Evolutionary conservation across 2,329 filamentous ascomycete species (phyloP).

Genomic region (Mariannaea elegans): DNA sequence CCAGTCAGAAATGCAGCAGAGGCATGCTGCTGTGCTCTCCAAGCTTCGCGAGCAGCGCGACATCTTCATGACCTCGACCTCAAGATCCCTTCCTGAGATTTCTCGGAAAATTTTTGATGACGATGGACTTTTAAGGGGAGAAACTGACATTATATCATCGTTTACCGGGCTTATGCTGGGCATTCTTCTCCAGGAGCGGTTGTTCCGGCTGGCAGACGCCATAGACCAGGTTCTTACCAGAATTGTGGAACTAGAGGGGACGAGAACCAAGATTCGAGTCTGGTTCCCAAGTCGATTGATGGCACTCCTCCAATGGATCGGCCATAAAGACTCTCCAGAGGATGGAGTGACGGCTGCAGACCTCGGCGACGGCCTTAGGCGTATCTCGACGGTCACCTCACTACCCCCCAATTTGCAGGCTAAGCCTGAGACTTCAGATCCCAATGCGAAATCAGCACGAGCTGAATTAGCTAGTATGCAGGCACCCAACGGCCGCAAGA

Average conservation of each 20-base stretch:
- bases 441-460: conserved; percentile 2
- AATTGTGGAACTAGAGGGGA: conserved; percentile 11
- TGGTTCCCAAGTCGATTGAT: conserved; percentile 9
- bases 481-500: conserved; percentile 15
- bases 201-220: neutral
- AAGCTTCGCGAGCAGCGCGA: conserved; percentile 4
- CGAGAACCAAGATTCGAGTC: neutral
- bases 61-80: conserved; percentile 2
- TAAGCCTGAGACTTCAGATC: neutral
- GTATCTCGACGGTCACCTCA: conserved; percentile 10
- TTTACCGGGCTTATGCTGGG: conserved; percentile 9
- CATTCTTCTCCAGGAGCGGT: conserved; percentile 14
- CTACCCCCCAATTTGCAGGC: neutral
- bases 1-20: conserved; percentile 11
- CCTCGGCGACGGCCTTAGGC: conserved; percentile 14
- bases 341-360: conserved; percentile 8
- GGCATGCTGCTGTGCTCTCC: neutral
- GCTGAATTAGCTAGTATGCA: conserved; percentile 8
- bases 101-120: conserved; percentile 10
- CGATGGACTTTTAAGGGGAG: neutral
- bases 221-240: conserved; percentile 4
- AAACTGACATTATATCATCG: neutral
- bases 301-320: conserved; percentile 13
- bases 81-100: neutral
- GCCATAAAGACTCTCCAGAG: conserved; percentile 3